A percentile compares a stretch with the other conserved stretches of the same genome.
phyloP scores from a whole-genome alignment of 352 stramenopile species.

The Thraustochytrium striatum region DNA sequence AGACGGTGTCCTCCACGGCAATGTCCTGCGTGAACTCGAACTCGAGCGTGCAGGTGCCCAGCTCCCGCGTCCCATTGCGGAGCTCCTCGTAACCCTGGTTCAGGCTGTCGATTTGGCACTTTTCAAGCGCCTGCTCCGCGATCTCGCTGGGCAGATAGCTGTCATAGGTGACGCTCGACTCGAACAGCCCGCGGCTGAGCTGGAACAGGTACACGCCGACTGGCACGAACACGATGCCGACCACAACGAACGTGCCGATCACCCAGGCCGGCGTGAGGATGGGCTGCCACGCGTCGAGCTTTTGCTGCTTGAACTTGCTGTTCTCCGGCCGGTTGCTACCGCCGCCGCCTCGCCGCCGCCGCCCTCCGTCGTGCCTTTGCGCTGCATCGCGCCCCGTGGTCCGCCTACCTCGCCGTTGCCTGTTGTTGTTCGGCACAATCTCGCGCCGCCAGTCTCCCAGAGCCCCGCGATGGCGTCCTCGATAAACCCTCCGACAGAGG shows the following conservation, averaged over 20 bases:
- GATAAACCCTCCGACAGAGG: no score
- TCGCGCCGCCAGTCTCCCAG: no score
- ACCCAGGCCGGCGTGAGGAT: slow-evolving; percentile 93
- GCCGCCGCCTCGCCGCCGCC: no score
- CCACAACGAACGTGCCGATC: slow-evolving; percentile 84
- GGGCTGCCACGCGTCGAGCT: slow-evolving; percentile 87
- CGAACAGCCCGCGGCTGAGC: slow-evolving; percentile 22
- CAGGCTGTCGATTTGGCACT: slow-evolving; percentile 9
- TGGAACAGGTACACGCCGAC: slow-evolving; percentile 75
- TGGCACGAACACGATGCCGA: slow-evolving; percentile 89
- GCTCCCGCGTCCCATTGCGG: background rate
- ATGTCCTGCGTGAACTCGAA: slow-evolving; percentile 40
- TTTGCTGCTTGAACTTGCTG: slow-evolving; percentile 69
- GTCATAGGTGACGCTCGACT: slow-evolving; percentile 28
- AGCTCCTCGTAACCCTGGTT: slow-evolving; percentile 38
- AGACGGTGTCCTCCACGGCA: slow-evolving; percentile 62
- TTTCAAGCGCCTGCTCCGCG: background rate
- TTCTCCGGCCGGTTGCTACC: slow-evolving; percentile 54
- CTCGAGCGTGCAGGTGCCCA: slow-evolving; percentile 8
- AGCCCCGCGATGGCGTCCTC: no score
- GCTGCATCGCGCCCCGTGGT: no score
- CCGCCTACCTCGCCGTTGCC: no score
- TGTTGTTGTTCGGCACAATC: no score
- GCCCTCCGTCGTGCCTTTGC: no score
- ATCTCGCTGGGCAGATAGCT: slow-evolving; percentile 3